phyloP scores from a whole-genome alignment of 257 asterid species.

The Striga asiatica region DNA sequence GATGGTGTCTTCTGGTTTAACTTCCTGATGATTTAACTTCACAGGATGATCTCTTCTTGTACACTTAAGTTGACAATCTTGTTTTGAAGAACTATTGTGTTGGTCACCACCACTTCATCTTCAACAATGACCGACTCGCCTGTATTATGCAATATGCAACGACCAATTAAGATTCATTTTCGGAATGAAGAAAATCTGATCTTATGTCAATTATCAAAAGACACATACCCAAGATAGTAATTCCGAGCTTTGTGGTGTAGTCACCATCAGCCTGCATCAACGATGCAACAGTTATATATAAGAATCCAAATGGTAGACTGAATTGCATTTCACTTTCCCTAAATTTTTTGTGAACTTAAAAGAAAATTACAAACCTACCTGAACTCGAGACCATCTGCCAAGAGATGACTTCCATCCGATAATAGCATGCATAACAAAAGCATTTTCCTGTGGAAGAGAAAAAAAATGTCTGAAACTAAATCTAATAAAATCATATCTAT shows the following conservation, averaged over 20 bases:
- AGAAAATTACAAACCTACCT: conserved; percentile 32
- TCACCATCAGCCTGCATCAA: conserved; percentile 66
- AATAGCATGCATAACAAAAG: conserved; percentile 60
- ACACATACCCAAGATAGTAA: conserved; percentile 57
- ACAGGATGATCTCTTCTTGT: conserved; percentile 75
- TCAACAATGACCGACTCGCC: conserved; percentile 76
- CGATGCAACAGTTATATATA: conserved; percentile 4
- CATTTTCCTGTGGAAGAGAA: conserved; percentile 53
- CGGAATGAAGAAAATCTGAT: background rate
- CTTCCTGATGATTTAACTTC: too few species aligned
- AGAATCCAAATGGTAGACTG: too few species aligned
- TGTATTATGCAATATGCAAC: conserved; percentile 25
- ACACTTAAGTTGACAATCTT: conserved; percentile 63
- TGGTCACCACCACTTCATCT: conserved; percentile 65
- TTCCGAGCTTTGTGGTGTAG: conserved; percentile 62
- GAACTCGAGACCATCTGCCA: conserved; percentile 83
- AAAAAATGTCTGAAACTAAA: background rate
- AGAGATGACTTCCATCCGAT: conserved; percentile 77
- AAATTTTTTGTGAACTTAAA: too few species aligned
- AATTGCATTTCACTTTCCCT: too few species aligned
- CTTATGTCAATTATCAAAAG: background rate
- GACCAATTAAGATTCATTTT: background rate
- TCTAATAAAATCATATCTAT: background rate
- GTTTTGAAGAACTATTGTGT: conserved; percentile 84
- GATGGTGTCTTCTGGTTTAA: too few species aligned